Conservation (phyloP, 805 yeast genomes). For the Metschnikowia vanudenii region DNA sequence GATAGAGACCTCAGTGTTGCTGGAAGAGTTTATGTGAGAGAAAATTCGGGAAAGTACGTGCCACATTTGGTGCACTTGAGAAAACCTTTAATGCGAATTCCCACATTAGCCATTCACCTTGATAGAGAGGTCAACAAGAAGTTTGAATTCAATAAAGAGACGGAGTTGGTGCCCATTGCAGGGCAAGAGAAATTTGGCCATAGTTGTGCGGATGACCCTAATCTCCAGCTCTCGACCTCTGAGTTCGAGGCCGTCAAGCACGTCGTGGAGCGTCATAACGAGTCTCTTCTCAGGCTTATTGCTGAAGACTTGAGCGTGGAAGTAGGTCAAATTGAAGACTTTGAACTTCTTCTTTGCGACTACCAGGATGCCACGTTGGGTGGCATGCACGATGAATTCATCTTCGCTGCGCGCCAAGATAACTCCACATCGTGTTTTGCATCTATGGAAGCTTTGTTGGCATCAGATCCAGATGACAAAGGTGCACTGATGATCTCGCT, state of each 20-base stretch:
- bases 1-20: conserved; percentile 91
- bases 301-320: conserved; percentile 61
- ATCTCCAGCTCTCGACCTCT: conserved; percentile 43
- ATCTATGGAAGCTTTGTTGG: conserved; percentile 68
- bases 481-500: conserved; percentile 75
- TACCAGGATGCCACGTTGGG: conserved; percentile 82
- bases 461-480: conserved; percentile 46
- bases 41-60: conserved; percentile 47
- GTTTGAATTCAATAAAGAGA: conserved; percentile 87
- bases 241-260: conserved; percentile 65
- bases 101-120: conserved; percentile 91
- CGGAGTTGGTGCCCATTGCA: conserved; percentile 82
- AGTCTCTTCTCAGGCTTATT: conserved; percentile 63
- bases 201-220: conserved; percentile 54
- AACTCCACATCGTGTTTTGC: conserved; percentile 86
- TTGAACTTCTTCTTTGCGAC: conserved; percentile 83
- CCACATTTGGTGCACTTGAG: conserved; percentile 76
- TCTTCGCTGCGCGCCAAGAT: conserved; percentile 89
- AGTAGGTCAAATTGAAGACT: conserved; percentile 72
- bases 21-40: conserved; percentile 77
- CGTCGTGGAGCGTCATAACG: conserved; percentile 73
- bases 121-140: conserved; percentile 72
- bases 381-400: conserved; percentile 86
- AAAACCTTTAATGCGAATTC: conserved; percentile 80
- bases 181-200: conserved; percentile 45